These are phyloP conservation scores for Globisporangium paddicum DNA, from an alignment of 352 stramenopile genomes.

Conservation along the genomic window DNA sequence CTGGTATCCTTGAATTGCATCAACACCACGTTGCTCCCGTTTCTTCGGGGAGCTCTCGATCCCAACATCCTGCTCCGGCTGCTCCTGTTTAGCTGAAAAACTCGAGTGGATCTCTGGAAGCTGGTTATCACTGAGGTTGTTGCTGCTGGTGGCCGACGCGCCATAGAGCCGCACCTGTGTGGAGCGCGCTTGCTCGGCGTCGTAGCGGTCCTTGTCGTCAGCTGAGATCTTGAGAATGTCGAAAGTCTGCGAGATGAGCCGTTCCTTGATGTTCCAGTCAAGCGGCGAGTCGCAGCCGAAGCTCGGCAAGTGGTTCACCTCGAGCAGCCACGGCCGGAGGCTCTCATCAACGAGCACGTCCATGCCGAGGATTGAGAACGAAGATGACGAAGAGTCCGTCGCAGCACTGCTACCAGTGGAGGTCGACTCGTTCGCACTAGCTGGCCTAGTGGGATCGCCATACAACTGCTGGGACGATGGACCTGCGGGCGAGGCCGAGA, in stretches of 20 bases:
- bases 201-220: conserved; percentile 78
- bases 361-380: conserved; percentile 94
- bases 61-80: conserved; percentile 16
- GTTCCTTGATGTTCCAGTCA: conserved; percentile 94
- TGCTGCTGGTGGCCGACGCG: conserved; percentile 9
- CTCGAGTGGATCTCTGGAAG: conserved; percentile 8
- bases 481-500: conserved; percentile 22
- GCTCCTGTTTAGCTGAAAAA: neutral
- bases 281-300: conserved; percentile 94
- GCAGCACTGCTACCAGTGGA: neutral
- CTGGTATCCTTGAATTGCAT: neutral
- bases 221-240: conserved; percentile 79
- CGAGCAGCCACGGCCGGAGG: conserved; percentile 95
- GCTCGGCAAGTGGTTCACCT: conserved; percentile 96
- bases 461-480: conserved; percentile 3
- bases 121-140: conserved; percentile 9
- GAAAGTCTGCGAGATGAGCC: conserved; percentile 91
- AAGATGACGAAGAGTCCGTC: conserved; percentile 22
- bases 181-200: conserved; percentile 54
- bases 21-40: neutral
- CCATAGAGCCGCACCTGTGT: conserved; percentile 68
- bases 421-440: conserved; percentile 13
- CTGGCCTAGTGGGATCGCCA: conserved; percentile 3
- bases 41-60: neutral
- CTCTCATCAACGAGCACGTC: conserved; percentile 95